A percentile compares a stretch with the other conserved stretches of the same genome.
Evolutionary conservation across 768 basidiomycete species (phyloP).

Genomic region (Suillus luteus): DNA sequence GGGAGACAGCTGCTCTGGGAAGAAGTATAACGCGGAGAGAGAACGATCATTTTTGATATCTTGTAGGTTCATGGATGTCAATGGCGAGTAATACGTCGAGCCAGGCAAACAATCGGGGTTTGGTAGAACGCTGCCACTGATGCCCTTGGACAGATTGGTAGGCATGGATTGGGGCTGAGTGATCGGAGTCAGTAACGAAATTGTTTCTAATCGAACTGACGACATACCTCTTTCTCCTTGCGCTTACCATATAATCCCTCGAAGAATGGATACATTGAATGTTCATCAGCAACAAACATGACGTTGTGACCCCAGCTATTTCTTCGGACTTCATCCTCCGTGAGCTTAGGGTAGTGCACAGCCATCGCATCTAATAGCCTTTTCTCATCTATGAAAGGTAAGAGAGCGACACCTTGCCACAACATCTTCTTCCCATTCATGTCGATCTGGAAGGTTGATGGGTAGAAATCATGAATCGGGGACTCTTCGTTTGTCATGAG

Average conservation of each 20-base stretch:
- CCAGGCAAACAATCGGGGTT: slow-evolving; percentile 91
- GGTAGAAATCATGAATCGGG: slow-evolving; percentile 96
- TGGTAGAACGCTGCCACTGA: slow-evolving; percentile 77
- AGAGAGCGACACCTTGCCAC: slow-evolving; percentile 96
- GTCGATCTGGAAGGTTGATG: slow-evolving; percentile 88
- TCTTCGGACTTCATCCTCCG: slow-evolving; percentile 78
- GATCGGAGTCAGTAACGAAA: slow-evolving; percentile 15
- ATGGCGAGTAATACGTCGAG: slow-evolving; percentile 82
- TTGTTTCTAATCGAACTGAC: background rate
- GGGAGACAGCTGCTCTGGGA: slow-evolving; percentile 83
- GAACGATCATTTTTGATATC: slow-evolving; percentile 90
- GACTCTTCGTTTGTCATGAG: slow-evolving; percentile 89
- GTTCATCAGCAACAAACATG: slow-evolving; percentile 81
- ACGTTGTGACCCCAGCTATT: slow-evolving; percentile 86
- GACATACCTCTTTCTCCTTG: slow-evolving; percentile 70
- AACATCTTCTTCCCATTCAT: slow-evolving; percentile 99
- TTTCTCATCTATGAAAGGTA: slow-evolving; percentile 92
- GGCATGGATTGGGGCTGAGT: slow-evolving; percentile 76
- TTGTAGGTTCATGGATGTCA: slow-evolving; percentile 57
- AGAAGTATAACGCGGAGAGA: slow-evolving; percentile 83
- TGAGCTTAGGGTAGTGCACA: slow-evolving; percentile 59
- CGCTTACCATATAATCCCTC: slow-evolving; percentile 90
- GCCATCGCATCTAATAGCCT: slow-evolving; percentile 86
- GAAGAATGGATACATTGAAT: slow-evolving; percentile 84
- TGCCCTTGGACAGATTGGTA: slow-evolving; percentile 67